Conservation (phyloP, 1,139 yeast species). For the Geotrichum restrictum region DNA sequence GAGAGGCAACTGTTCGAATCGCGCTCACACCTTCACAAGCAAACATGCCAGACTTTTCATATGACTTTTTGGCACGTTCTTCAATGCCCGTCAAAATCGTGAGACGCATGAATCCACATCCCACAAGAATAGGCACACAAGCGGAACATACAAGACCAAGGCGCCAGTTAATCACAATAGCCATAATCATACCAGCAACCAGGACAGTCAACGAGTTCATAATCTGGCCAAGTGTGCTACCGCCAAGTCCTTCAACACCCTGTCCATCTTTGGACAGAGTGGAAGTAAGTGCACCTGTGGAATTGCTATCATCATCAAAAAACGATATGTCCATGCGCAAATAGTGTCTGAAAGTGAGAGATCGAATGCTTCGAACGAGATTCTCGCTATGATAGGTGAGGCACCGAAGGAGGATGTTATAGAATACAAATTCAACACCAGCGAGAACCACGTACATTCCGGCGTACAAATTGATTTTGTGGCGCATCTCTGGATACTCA, state of each 20-base stretch:
- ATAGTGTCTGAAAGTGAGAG: constrained; percentile 35
- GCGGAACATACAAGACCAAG: constrained; percentile 59
- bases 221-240: constrained; percentile 76
- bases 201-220: constrained; percentile 70
- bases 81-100: constrained; percentile 71
- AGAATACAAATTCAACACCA: constrained; percentile 29
- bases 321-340: constrained; percentile 78
- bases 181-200: constrained; percentile 66
- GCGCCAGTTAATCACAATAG: constrained; percentile 66
- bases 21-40: constrained; percentile 41
- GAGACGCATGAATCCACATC: constrained; percentile 74
- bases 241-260: constrained; percentile 78
- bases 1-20: constrained; percentile 40
- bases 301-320: constrained; percentile 63
- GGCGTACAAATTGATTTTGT: constrained; percentile 37
- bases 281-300: constrained; percentile 76
- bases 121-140: constrained; percentile 61
- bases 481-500: constrained; percentile 39
- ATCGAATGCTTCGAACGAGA: constrained; percentile 24
- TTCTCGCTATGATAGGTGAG: constrained; percentile 19
- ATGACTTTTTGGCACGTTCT: constrained; percentile 43
- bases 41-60: constrained; percentile 39
- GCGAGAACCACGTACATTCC: constrained; percentile 44
- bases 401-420: constrained; percentile 33
- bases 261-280: constrained; percentile 81